phyloP scores from a whole-genome alignment of 2,329 filamentous ascomycete species.

The Cordyceps militaris region DNA sequence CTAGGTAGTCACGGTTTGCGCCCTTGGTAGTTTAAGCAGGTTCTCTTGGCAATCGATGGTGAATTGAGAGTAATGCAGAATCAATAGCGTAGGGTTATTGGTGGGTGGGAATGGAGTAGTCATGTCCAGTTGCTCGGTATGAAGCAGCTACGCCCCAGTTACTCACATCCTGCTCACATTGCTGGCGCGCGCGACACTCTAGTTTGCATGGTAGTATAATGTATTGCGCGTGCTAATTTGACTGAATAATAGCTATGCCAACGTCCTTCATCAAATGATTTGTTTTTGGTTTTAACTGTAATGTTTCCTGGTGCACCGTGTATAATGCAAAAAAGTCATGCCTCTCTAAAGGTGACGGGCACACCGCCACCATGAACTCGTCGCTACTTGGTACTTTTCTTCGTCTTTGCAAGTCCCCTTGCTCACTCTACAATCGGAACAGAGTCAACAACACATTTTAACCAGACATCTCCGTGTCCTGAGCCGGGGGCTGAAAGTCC shows the following conservation, averaged over 20 bases:
- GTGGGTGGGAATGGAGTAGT: too few species aligned
- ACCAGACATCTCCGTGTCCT: constrained; percentile 61
- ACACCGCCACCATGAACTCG: not conserved
- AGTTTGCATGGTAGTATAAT: not conserved
- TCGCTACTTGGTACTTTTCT: not conserved
- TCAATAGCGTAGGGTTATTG: not conserved
- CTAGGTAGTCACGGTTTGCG: too few species aligned
- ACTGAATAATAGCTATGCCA: not conserved
- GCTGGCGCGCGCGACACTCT: not conserved
- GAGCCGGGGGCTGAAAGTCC: constrained; percentile 55
- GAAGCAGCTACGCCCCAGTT: not conserved
- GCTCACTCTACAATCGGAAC: not conserved
- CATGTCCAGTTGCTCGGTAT: too few species aligned
- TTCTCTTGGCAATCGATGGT: not conserved
- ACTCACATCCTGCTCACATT: not conserved
- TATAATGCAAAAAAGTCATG: not conserved
- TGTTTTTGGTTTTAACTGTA: not conserved
- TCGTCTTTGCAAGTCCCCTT: not conserved
- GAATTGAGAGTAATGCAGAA: not conserved
- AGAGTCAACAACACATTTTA: constrained; percentile 17
- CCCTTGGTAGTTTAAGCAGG: not conserved
- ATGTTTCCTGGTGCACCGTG: constrained; percentile 1
- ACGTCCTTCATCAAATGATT: not conserved
- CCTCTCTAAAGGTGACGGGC: not conserved
- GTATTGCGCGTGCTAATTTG: not conserved